Conservation (phyloP, 2,329 filamentous ascomycete species). For the Trichoderma oligosporum region DNA sequence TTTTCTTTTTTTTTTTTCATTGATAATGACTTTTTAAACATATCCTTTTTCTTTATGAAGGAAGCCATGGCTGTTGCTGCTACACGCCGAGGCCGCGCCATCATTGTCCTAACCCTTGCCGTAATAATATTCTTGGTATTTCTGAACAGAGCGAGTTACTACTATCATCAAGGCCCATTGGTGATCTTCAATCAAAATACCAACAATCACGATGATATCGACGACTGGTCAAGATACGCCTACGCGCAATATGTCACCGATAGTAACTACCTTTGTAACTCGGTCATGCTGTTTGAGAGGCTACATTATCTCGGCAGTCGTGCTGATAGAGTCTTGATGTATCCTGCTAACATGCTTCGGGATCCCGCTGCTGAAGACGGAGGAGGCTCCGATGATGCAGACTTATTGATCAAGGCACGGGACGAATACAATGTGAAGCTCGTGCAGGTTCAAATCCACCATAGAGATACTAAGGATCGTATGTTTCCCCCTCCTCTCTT, state of each 20-base stretch:
- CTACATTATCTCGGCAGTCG: constrained; percentile 40
- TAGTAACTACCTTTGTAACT: constrained; percentile 47
- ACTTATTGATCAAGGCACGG: constrained; percentile 40
- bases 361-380: constrained; percentile 29
- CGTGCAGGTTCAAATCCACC: constrained; percentile 40
- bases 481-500: no score
- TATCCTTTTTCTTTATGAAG: no score
- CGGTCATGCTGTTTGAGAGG: constrained; percentile 48
- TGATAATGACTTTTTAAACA: no score
- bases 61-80: no score
- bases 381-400: constrained; percentile 27
- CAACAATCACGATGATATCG: constrained; percentile 23
- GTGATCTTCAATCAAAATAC: not conserved
- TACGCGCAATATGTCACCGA: constrained; percentile 50
- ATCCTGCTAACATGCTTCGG: constrained; percentile 38
- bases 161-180: not conserved
- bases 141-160: not conserved
- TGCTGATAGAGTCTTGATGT: constrained; percentile 45
- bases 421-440: constrained; percentile 45
- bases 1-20: no score
- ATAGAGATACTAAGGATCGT: constrained; percentile 32
- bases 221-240: constrained; percentile 46
- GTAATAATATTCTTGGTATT: not conserved
- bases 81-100: not conserved
- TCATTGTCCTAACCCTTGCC: not conserved